Base-by-base conservation (phyloP, 345 rosid genomes). In the Eucalyptus sp. region DNA sequence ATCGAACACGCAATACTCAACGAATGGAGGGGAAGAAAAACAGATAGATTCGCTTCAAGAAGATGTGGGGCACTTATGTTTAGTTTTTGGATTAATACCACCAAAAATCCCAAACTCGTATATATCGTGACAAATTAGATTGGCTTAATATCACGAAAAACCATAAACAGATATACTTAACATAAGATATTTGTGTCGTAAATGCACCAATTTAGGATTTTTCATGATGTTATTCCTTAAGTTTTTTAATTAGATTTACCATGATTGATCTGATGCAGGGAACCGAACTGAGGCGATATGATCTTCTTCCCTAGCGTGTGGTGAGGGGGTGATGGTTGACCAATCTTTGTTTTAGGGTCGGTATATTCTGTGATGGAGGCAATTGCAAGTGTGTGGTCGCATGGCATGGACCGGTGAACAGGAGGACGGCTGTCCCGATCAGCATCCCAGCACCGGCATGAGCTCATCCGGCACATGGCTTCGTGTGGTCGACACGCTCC, bases 91-190 rank as follows among this genome's bases (percentile, higher is more conserved):
- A 10, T 56, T 56, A 24, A 56, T 56, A 10, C 6, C 12, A 56
- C 13, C 10, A 56, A 56, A 56, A 56, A 24, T 2, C 6, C 5
- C 29, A 24, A 56, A 56, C 6, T 22, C 6, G 1, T 56, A 10
- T 56, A 56, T 56, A 8, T 24, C 1, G 6, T 24, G 13, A 56
- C 13, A 56, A 56, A 24, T 56, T 10, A 56, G 1, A 56, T 24
- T 56, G 6, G 1, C 0, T 56, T 22, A 56, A 56, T 56, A 56
- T 56, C 13, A 56, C 13, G 0, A 24, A 56, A 56, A 56, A 22
- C 0, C 1, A 56, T 10, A 56, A 56, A 56, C 5, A 1, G 0
- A 24, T 24, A 56, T 10, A 4, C 5, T 7, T 51, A 51, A 51
- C 56, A 2, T 0, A 50, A 2, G 49, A 15, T 50, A 50, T 50